Evolutionary conservation across 768 basidiomycete genomes (phyloP), one percentile per base, ranked within the genome.

Genomic region (Pleurotus tuoliensis): DNA sequence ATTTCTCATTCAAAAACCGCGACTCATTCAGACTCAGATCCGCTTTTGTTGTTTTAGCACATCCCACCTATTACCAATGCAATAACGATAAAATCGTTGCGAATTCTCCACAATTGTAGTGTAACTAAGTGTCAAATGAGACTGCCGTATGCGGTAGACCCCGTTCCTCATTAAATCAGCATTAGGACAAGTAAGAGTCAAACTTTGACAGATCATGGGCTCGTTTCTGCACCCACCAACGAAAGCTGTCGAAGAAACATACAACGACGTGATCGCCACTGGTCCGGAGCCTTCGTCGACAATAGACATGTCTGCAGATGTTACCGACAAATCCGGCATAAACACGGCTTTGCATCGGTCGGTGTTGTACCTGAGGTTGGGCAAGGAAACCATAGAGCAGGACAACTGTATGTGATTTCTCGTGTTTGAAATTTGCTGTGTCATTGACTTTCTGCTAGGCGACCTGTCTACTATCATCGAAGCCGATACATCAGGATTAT

Each of bases 391-490:
- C 15, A 45, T 47, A 22, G 16, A 41, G 43, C 51, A 53, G 51
- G 47, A 51, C 46, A 61, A 5, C 39, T 37, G 45, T 48, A 54
- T 37, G 34, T 11, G 16, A 41, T 44, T 47, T 55, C 46, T 47
- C 4, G 4, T 61, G 56, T 15, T 41, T 44, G 52, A 66, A 65
- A 61, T 22, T 69, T 73, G 69, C 4, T 78, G 76, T n/a, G 77
- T 78, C 7, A 77, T 73, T 48, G 68, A 73, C 5, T 70, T 80
- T 51, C 71, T 72, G 8, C 71, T 75, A 1, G 77, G 78, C 3
- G 88, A 90, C 58, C 73, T 91, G 38, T 90, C 88, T 7, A 89
- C 86, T 9, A 91, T 91, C 56, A 74, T 90, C 7, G 89, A 91
- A 67, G 83, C 86, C 2, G 88, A 91, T 61, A 86, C 79, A 18